phyloP scores from a whole-genome alignment of 306 rosid species.

The Comarum palustre region DNA sequence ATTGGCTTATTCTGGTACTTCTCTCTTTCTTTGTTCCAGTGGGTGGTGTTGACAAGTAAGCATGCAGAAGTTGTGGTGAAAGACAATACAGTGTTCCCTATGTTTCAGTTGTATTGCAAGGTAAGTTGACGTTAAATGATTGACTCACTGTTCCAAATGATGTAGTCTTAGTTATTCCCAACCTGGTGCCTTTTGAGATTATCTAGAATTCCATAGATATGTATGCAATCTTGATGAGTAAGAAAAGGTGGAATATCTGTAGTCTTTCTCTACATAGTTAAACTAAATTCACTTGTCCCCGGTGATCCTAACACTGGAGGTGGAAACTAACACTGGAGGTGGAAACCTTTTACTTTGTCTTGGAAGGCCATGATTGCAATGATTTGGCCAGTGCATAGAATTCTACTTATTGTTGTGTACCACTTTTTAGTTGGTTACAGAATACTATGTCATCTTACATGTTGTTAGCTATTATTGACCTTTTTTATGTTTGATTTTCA shows the following conservation, averaged over 20 bases:
- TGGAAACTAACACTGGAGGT: not conserved
- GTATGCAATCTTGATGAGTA: too few species aligned
- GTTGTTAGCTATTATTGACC: constrained; percentile 27
- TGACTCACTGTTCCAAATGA: not conserved
- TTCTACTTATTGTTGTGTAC: not conserved
- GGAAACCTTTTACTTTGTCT: not conserved
- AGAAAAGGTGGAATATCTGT: not conserved
- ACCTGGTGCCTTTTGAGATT: not conserved
- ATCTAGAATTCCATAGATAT: not conserved
- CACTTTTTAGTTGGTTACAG: not conserved
- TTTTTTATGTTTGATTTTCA: constrained; percentile 27
- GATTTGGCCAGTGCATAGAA: not conserved
- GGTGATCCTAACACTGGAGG: not conserved
- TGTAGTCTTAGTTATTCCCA: not conserved
- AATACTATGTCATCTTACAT: not conserved
- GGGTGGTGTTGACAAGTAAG: constrained; percentile 88
- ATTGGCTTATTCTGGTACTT: constrained; percentile 29
- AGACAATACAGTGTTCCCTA: constrained; percentile 67
- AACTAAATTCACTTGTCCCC: not conserved
- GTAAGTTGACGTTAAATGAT: constrained; percentile 32
- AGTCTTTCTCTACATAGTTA: not conserved
- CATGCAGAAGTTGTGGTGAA: constrained; percentile 82
- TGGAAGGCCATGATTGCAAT: not conserved
- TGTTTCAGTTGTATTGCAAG: constrained; percentile 83
- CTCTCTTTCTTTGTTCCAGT: constrained; percentile 45